phyloP scores from a whole-genome alignment of 768 basidiomycete genomes.

The Termitomyces sp. region DNA sequence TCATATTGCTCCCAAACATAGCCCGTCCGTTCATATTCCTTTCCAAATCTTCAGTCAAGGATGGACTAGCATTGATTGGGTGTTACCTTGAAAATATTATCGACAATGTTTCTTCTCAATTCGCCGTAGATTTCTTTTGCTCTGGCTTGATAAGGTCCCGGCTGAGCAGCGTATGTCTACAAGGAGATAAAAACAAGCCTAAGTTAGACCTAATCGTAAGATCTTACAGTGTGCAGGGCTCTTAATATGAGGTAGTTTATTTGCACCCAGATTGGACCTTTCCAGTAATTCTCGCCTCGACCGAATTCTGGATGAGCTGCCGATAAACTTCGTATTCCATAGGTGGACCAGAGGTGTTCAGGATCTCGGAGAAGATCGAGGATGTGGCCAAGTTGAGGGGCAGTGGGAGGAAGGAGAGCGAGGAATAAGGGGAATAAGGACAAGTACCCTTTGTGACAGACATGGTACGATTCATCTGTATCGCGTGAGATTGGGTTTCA shows the following conservation, averaged over 20 bases:
- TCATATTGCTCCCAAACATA: slow-evolving; percentile 99
- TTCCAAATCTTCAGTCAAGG: background rate
- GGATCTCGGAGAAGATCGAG: slow-evolving; percentile 78
- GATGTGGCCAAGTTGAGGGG: slow-evolving; percentile 76
- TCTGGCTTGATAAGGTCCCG: slow-evolving; percentile 75
- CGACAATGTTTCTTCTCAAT: slow-evolving; percentile 74
- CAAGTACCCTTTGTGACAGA: slow-evolving; percentile 90
- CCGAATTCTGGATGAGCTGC: slow-evolving; percentile 89
- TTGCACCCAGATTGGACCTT: slow-evolving; percentile 94
- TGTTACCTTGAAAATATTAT: slow-evolving; percentile 65
- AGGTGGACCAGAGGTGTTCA: slow-evolving; percentile 85
- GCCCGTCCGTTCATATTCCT: slow-evolving; percentile 91
- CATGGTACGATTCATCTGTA: slow-evolving; percentile 84
- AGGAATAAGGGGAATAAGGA: slow-evolving; percentile 93
- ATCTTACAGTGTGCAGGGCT: slow-evolving; percentile 66
- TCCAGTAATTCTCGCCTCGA: slow-evolving; percentile 95
- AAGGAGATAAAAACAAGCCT: background rate
- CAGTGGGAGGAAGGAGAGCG: slow-evolving; percentile 67
- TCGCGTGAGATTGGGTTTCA: slow-evolving; percentile 1
- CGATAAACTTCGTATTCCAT: slow-evolving; percentile 84
- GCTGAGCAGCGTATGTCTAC: slow-evolving; percentile 70
- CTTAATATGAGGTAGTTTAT: slow-evolving; percentile 92
- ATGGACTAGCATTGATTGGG: background rate
- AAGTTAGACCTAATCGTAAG: background rate
- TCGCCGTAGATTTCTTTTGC: slow-evolving; percentile 78